phyloP scores from a whole-genome alignment of 805 yeast species.

The Zygotorulaspora sp. region DNA sequence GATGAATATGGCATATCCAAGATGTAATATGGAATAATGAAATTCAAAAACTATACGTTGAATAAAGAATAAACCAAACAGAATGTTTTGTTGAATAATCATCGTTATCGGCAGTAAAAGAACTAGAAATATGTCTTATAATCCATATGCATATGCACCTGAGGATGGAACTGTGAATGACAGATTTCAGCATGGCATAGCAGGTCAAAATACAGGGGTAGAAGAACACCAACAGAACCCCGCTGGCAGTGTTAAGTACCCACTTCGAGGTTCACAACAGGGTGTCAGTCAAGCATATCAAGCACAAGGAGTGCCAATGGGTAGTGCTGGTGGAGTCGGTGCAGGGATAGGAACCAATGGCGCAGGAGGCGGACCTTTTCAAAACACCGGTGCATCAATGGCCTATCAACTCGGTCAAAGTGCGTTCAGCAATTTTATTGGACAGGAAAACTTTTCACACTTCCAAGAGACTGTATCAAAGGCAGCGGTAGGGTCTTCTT shows the following conservation, averaged over 20 bases:
- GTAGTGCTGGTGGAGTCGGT: constrained; percentile 22
- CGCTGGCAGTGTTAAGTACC: not conserved
- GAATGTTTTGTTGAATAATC: too few relatives aligned
- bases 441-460: constrained; percentile 55
- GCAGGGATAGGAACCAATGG: constrained; percentile 28
- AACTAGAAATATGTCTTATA: constrained; percentile 42
- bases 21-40: too few relatives aligned
- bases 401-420: constrained; percentile 85
- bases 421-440: constrained; percentile 50
- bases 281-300: constrained; percentile 34
- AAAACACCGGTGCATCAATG: constrained; percentile 75
- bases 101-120: too few relatives aligned
- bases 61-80: too few relatives aligned
- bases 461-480: constrained; percentile 46
- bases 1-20: too few relatives aligned
- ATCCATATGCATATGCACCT: constrained; percentile 42
- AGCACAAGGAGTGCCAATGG: constrained; percentile 23
- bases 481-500: constrained; percentile 38
- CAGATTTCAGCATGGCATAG: constrained; percentile 11
- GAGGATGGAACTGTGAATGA: constrained; percentile 17
- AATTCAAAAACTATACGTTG: too few relatives aligned
- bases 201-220: constrained; percentile 6
- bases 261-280: constrained; percentile 29
- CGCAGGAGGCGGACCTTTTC: constrained; percentile 39
- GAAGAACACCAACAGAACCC: constrained; percentile 7